Conservation (phyloP, 441 rosid species). For the Mallotus repandus region DNA sequence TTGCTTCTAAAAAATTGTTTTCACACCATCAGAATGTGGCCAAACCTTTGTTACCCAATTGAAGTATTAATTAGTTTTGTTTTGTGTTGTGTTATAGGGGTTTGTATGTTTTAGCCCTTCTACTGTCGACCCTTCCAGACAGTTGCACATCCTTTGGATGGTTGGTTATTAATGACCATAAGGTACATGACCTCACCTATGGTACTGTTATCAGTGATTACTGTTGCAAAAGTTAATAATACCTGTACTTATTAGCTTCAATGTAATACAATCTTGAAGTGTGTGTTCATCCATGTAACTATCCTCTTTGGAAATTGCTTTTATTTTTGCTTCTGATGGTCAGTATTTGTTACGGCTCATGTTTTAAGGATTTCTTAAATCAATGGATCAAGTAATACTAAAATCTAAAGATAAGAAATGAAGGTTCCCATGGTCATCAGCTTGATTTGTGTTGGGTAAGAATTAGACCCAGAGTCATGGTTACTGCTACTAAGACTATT, state of each 20-base stretch:
- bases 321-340: not conserved
- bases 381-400: not conserved
- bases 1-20: too few species aligned
- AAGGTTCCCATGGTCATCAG: not conserved
- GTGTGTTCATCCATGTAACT: not conserved
- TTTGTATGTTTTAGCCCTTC: not conserved
- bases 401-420: not conserved
- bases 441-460: too few species aligned
- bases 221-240: not conserved
- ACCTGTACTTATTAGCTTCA: not conserved
- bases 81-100: not conserved
- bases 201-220: not conserved
- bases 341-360: constrained; percentile 2
- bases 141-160: not conserved
- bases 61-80: not conserved
- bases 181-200: not conserved
- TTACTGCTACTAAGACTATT: not conserved
- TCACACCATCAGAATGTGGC: not conserved
- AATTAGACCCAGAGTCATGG: too few species aligned
- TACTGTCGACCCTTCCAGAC: not conserved
- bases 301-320: not conserved
- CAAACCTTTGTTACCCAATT: not conserved
- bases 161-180: not conserved
- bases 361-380: not conserved
- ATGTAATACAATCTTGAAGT: not conserved